These are phyloP conservation scores for Hygrophorus pudorinus DNA, from an alignment of 768 basidiomycete species.

Conservation along the genomic window DNA sequence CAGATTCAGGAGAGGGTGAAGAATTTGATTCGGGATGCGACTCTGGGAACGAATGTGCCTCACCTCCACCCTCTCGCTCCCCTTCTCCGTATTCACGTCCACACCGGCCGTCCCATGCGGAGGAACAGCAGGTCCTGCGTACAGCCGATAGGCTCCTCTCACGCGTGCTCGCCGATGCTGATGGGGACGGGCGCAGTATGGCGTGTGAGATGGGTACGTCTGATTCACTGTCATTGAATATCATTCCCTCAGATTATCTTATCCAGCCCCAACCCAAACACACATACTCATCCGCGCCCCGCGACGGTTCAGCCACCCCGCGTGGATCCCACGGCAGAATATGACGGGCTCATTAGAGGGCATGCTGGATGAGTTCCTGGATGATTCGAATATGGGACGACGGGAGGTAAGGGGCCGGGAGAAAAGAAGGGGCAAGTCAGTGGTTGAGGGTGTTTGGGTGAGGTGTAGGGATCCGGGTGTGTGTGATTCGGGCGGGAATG, in stretches of 20 bases:
- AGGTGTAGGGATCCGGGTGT: slow-evolving; percentile 15
- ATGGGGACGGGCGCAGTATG: slow-evolving; percentile 16
- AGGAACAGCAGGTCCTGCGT: slow-evolving; percentile 19
- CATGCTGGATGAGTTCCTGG: slow-evolving; percentile 29
- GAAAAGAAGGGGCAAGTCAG: slow-evolving; percentile 12
- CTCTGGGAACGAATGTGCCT: slow-evolving; percentile 3
- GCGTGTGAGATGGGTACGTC: slow-evolving; percentile 21
- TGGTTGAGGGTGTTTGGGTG: slow-evolving; percentile 43
- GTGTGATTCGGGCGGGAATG: slow-evolving; percentile 17
- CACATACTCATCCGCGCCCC: slow-evolving; percentile 37
- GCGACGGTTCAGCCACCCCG: slow-evolving; percentile 33
- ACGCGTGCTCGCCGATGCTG: slow-evolving; percentile 20
- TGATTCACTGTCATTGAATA: background rate
- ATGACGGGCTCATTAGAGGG: slow-evolving; percentile 27
- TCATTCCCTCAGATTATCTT: background rate
- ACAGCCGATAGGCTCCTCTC: slow-evolving; percentile 25
- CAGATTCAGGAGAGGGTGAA: slow-evolving; percentile 2
- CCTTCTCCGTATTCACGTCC: background rate
- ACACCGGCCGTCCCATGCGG: slow-evolving; percentile 11
- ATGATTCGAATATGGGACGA: slow-evolving; percentile 17
- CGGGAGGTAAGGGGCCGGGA: background rate
- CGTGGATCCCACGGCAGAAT: slow-evolving; percentile 39
- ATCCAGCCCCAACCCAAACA: slow-evolving; percentile 34
- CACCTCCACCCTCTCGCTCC: background rate
- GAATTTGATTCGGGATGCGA: background rate